Conservation (phyloP, 257 asterid species). For the Forsythia viridissima region DNA sequence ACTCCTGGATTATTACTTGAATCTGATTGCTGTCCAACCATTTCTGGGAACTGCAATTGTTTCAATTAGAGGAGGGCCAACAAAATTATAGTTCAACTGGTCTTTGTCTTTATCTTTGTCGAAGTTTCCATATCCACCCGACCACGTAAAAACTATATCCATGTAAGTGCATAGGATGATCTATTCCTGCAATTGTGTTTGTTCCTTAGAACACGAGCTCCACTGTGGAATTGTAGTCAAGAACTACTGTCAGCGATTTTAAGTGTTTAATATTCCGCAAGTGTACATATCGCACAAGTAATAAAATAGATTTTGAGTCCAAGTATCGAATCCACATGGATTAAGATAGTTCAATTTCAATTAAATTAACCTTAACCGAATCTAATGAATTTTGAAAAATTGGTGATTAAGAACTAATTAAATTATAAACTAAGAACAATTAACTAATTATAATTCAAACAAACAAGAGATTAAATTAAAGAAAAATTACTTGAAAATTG, state of each 20-base stretch:
- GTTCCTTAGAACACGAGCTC: slow-evolving; percentile 10
- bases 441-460: too few relatives aligned
- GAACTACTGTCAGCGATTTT: neutral
- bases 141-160: slow-evolving; percentile 10
- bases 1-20: slow-evolving; percentile 51
- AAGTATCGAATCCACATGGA: too few relatives aligned
- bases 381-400: too few relatives aligned
- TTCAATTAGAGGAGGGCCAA: slow-evolving; percentile 39
- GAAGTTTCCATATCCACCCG: neutral
- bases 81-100: slow-evolving; percentile 33
- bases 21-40: slow-evolving; percentile 43
- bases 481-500: too few relatives aligned
- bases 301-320: too few relatives aligned
- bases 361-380: too few relatives aligned
- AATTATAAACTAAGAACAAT: too few relatives aligned
- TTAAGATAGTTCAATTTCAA: too few relatives aligned
- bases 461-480: too few relatives aligned
- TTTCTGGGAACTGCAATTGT: slow-evolving; percentile 37
- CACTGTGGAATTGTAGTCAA: slow-evolving; percentile 19
- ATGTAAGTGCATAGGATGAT: slow-evolving; percentile 14
- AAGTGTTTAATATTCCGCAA: too few relatives aligned
- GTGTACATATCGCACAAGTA: too few relatives aligned
- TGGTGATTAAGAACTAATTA: too few relatives aligned
- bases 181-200: neutral
- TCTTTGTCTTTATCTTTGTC: neutral